Percentiles rank a stretch among this genome's conserved stretches.
These are phyloP conservation scores for Rubroboletus satanas DNA, from an alignment of 768 basidiomycete genomes.

Conservation along the genomic window DNA sequence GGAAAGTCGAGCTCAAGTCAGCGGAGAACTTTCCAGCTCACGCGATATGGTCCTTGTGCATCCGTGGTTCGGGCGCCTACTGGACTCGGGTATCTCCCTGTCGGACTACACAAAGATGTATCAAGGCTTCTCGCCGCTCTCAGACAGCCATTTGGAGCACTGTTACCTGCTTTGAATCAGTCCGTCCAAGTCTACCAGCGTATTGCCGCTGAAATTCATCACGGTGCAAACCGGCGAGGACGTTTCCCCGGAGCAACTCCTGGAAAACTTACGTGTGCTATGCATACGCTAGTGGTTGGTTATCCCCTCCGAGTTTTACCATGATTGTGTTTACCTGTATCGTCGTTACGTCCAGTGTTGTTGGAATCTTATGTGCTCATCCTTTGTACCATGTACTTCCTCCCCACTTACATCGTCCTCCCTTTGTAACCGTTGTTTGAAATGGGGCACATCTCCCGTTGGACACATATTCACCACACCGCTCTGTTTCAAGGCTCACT, in stretches of 20 bases:
- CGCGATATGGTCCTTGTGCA: slow-evolving; percentile 7
- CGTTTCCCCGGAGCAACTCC: slow-evolving; percentile 2
- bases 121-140: slow-evolving; percentile 4
- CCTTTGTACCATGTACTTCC: neutral
- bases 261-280: neutral
- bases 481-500: too few species aligned
- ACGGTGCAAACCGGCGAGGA: slow-evolving; percentile 4
- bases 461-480: too few species aligned
- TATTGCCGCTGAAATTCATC: slow-evolving; percentile 12
- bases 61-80: slow-evolving; percentile 7
- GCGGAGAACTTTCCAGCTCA: slow-evolving; percentile 1
- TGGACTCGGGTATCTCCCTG: slow-evolving; percentile 3
- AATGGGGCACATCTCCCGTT: too few species aligned
- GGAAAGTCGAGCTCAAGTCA: slow-evolving; percentile 4
- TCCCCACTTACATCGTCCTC: too few species aligned
- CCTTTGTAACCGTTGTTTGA: accelerated
- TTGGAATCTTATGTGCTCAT: neutral
- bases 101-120: neutral
- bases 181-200: slow-evolving; percentile 3
- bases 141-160: slow-evolving; percentile 12
- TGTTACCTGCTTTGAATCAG: slow-evolving; percentile 1
- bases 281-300: slow-evolving; percentile 6
- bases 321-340: neutral
- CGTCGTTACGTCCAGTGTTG: neutral
- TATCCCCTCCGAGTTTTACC: neutral